These are phyloP conservation scores for Phtheirospermum japonicum DNA, from an alignment of 257 asterid genomes.

Conservation along the genomic window DNA sequence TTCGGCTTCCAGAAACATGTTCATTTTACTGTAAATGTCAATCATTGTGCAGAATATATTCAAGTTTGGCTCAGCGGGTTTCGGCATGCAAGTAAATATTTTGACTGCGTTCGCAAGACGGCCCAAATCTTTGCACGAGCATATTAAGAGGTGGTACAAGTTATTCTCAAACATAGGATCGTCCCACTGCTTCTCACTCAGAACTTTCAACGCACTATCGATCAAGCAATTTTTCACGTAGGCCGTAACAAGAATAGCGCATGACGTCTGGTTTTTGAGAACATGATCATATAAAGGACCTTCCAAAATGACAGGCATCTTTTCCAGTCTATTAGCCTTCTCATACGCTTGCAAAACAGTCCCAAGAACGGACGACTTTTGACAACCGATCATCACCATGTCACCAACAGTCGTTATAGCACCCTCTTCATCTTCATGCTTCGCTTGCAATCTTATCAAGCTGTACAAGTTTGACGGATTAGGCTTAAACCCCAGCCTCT, in stretches of 20 bases:
- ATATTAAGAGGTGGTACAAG: constrained; percentile 75
- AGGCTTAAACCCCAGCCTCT: constrained; percentile 62
- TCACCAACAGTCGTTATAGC: constrained; percentile 47
- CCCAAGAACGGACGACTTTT: constrained; percentile 68
- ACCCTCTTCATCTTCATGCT: constrained; percentile 61
- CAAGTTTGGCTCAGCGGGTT: constrained; percentile 58
- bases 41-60: constrained; percentile 83
- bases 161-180: constrained; percentile 76
- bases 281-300: constrained; percentile 61
- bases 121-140: constrained; percentile 80
- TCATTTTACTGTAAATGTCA: constrained; percentile 62
- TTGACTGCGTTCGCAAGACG: constrained; percentile 56
- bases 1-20: constrained; percentile 61
- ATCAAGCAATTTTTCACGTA: constrained; percentile 61
- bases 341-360: constrained; percentile 69
- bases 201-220: constrained; percentile 57
- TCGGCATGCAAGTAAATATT: constrained; percentile 64
- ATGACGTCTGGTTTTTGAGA: constrained; percentile 55
- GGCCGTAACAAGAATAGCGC: constrained; percentile 64
- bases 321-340: constrained; percentile 55
- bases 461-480: constrained; percentile 73
- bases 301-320: constrained; percentile 47
- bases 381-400: constrained; percentile 69
- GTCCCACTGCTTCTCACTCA: constrained; percentile 63
- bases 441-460: constrained; percentile 78